Base-by-base conservation (phyloP, 2,329 filamentous ascomycete species). In the Grosmannia serpens region DNA sequence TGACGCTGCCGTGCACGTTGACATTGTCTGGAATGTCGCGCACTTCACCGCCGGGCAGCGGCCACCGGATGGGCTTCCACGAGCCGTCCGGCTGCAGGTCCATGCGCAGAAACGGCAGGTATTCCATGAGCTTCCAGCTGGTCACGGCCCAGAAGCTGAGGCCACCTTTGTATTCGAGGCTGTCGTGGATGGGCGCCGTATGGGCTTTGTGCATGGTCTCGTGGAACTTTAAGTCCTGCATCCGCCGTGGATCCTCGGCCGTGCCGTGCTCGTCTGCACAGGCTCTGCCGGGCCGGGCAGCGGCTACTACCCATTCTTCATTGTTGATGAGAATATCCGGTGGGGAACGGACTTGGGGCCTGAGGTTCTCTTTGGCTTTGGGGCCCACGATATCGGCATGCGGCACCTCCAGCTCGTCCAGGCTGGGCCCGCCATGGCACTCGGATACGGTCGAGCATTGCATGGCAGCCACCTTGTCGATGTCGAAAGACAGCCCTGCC, bases 61-160 rank as follows among this genome's bases (percentile, higher is more conserved):
- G 89, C 87, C 88, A 92, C 10, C 84, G 77, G 63, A 94, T 92
- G 0, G 87, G 85, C 69, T 83, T 85, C 89, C 89, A 94, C 0
- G 82, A 83, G 0, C 87, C 87, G 62, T 91, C 86, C 0, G 74
- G 60, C 61, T 84, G 83, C 9, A 92, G 73, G 64, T 92, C 89
- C 86, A 94, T 91, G 27, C 89, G 78, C 1, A 87, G 80, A 71
- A 92, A 91, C 0, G 89, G 89, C 27, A 92, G 74, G 68, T 87
- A 91, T 66, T 92, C 89, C 88, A 92, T 89, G 26, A 89, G 68
- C 41, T 84, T 87, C 88, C 88, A 92, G 2, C 77, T 79, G 0
- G 86, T 64, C 0, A 89, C 86, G 0, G 83, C 80, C 4, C 73
- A 58, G 27, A 63, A 61, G 0, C 76, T 69, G 4, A 87, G 73